Percentiles rank a stretch among this genome's conserved stretches.
Conservation (phyloP, 2,329 filamentous ascomycete genomes). For the Uncinocarpus reesii region DNA sequence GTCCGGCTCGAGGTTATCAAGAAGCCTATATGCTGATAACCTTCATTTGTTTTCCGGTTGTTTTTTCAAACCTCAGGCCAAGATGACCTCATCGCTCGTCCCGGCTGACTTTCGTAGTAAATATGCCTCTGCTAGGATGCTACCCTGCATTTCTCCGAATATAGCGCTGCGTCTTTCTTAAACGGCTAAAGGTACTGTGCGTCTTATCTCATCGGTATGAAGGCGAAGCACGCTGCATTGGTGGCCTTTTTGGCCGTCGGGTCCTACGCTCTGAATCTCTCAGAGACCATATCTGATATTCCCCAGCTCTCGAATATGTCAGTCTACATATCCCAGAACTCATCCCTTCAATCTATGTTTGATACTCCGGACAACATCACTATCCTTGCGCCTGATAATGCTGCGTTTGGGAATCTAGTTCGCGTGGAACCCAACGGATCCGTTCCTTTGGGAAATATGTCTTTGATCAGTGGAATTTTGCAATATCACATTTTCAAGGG, state of each 20-base stretch:
- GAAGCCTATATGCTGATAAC: too few relatives aligned
- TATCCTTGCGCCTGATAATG: conserved; percentile 47
- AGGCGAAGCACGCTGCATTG: neutral
- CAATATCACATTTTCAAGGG: conserved; percentile 52
- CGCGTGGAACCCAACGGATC: conserved; percentile 24
- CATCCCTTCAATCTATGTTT: conserved; percentile 22
- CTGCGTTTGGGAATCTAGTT: conserved; percentile 34
- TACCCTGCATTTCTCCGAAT: neutral
- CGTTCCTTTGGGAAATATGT: conserved; percentile 21
- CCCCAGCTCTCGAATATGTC: conserved; percentile 17
- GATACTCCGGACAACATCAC: conserved; percentile 43
- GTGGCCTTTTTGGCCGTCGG: conserved; percentile 12
- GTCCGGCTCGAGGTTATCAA: too few relatives aligned
- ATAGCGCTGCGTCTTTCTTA: neutral
- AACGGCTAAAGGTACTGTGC: too few relatives aligned
- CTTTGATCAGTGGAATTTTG: conserved; percentile 39
- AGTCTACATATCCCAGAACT: conserved; percentile 12
- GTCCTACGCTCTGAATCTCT: conserved; percentile 15
- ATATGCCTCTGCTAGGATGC: neutral
- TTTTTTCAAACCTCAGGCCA: too few relatives aligned
- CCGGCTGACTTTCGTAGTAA: neutral
- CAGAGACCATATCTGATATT: conserved; percentile 15
- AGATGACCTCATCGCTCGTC: neutral
- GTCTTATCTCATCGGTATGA: conserved; percentile 8
- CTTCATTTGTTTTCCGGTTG: neutral